phyloP scores from a whole-genome alignment of 441 rosid genomes.

The Biscutella auriculata region DNA sequence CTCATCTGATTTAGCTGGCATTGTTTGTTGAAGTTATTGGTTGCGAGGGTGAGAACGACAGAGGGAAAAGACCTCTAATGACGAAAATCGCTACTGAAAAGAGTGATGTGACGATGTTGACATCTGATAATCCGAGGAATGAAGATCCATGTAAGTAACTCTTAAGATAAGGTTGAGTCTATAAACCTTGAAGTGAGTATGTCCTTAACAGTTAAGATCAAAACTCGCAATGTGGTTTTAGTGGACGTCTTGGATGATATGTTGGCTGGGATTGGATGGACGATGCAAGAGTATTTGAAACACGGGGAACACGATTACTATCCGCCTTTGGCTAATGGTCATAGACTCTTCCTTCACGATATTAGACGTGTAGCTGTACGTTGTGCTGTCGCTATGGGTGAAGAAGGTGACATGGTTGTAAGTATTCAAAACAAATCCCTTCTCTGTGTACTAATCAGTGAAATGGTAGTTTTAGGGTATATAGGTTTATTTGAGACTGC shows the following conservation, averaged over 20 bases:
- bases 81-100: conserved; percentile 82
- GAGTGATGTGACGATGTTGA: conserved; percentile 86
- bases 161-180: not conserved
- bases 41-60: conserved; percentile 67
- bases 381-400: conserved; percentile 89
- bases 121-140: conserved; percentile 76
- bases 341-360: conserved; percentile 75
- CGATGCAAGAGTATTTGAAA: conserved; percentile 84
- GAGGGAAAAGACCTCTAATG: conserved; percentile 81
- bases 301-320: conserved; percentile 76
- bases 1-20: conserved; percentile 7
- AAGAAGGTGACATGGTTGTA: conserved; percentile 97
- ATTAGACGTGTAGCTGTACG: conserved; percentile 81
- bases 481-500: too few species aligned
- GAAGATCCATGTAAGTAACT: conserved; percentile 77
- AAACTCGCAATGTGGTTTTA: conserved; percentile 23
- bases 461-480: too few species aligned
- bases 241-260: conserved; percentile 96
- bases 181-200: not conserved
- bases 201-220: not conserved
- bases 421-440: conserved; percentile 24
- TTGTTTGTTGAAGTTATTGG: conserved; percentile 52
- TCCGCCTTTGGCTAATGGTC: conserved; percentile 83
- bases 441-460: not conserved
- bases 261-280: conserved; percentile 88